A percentile compares a stretch with the other conserved stretches of the same genome.
phyloP scores from a whole-genome alignment of 768 basidiomycete species.

The Lactarius hatsudake region DNA sequence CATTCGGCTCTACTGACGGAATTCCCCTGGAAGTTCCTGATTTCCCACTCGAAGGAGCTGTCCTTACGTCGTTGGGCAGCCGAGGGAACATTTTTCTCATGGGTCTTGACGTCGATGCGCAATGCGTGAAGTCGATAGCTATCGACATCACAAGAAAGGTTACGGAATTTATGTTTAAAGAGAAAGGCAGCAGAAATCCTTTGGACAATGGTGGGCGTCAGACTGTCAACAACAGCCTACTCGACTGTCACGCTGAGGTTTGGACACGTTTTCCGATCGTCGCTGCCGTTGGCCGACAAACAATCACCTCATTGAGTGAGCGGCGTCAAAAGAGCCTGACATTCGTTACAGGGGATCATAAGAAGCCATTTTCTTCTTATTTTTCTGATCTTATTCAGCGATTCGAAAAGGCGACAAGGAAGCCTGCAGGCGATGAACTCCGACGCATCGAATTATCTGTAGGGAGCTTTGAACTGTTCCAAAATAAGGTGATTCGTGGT shows the following conservation, averaged over 20 bases:
- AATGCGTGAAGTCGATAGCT: slow-evolving; percentile 40
- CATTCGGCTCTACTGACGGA: slow-evolving; percentile 33
- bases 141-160: slow-evolving; percentile 53
- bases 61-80: slow-evolving; percentile 45
- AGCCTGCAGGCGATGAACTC: slow-evolving; percentile 48
- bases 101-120: slow-evolving; percentile 35
- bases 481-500: slow-evolving; percentile 2
- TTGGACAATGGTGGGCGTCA: neutral
- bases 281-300: neutral
- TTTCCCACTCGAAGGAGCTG: slow-evolving; percentile 28
- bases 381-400: slow-evolving; percentile 43
- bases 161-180: slow-evolving; percentile 55
- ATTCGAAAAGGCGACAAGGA: slow-evolving; percentile 50
- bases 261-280: neutral
- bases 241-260: neutral
- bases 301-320: slow-evolving; percentile 18
- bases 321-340: slow-evolving; percentile 38
- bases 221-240: slow-evolving; percentile 40
- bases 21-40: slow-evolving; percentile 37
- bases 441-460: slow-evolving; percentile 38
- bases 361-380: slow-evolving; percentile 39
- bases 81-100: slow-evolving; percentile 44
- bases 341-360: slow-evolving; percentile 44
- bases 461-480: slow-evolving; percentile 32
- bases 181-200: slow-evolving; percentile 33